phyloP scores from a whole-genome alignment of 495 filamentous ascomycete species.

The Mytilinidion resinicola region DNA sequence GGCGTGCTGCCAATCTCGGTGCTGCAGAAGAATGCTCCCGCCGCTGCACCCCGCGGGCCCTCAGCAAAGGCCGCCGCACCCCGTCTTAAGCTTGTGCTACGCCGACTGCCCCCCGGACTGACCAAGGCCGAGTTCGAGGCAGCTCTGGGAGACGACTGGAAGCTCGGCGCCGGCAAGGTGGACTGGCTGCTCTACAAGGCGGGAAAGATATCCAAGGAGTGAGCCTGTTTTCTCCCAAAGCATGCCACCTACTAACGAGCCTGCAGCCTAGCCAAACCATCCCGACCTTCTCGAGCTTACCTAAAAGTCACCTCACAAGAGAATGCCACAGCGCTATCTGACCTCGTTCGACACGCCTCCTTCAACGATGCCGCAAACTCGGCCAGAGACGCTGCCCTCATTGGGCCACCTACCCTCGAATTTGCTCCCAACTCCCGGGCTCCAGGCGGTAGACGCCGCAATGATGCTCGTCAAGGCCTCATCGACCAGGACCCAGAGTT shows the following conservation, averaged over 20 bases:
- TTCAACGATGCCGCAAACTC: slow-evolving; percentile 73
- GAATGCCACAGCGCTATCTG: slow-evolving; percentile 54
- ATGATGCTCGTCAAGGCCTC: slow-evolving; percentile 81
- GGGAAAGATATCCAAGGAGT: slow-evolving; percentile 90
- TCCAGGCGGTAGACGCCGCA: slow-evolving; percentile 61
- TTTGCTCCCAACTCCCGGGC: slow-evolving; percentile 76
- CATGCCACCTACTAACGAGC: slow-evolving; percentile 1
- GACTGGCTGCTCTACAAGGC: slow-evolving; percentile 74
- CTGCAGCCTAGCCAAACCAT: slow-evolving; percentile 66
- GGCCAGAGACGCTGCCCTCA: slow-evolving; percentile 56
- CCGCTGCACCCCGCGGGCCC: slow-evolving; percentile 34
- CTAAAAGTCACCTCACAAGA: slow-evolving; percentile 61
- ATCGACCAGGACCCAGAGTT: slow-evolving; percentile 96
- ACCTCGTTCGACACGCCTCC: slow-evolving; percentile 54
- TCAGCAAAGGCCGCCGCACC: slow-evolving; percentile 53
- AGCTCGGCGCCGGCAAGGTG: slow-evolving; percentile 65
- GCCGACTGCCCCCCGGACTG: slow-evolving; percentile 78
- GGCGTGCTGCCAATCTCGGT: slow-evolving; percentile 57
- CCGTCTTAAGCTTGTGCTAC: slow-evolving; percentile 77
- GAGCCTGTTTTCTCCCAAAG: slow-evolving; percentile 23
- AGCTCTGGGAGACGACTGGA: slow-evolving; percentile 78
- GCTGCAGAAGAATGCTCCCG: slow-evolving; percentile 49
- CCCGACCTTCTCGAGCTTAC: slow-evolving; percentile 69
- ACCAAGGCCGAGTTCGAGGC: slow-evolving; percentile 71
- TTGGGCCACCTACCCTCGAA: slow-evolving; percentile 71